phyloP scores from a whole-genome alignment of 75 land plant genomes.

The Sequoiadendron giganteum region DNA sequence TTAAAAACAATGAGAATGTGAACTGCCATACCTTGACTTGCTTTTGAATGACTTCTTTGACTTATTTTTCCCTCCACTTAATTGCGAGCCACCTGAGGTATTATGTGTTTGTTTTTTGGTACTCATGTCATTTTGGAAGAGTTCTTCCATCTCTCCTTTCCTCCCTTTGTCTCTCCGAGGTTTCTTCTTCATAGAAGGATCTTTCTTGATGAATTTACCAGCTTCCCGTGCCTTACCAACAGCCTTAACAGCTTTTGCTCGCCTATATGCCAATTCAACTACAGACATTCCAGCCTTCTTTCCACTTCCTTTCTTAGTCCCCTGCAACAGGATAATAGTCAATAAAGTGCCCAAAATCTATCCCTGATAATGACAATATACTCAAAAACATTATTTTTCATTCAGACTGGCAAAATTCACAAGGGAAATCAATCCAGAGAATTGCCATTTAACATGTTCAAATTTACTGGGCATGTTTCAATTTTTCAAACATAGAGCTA shows the following conservation, averaged over 20 bases:
- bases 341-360: background rate
- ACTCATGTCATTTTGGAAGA: conserved; percentile 72
- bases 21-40: conserved; percentile 68
- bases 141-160: conserved; percentile 75
- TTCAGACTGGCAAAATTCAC: background rate
- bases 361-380: background rate
- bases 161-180: conserved; percentile 36
- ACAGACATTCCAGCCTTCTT: conserved; percentile 53
- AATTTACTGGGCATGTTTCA: background rate
- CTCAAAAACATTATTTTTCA: background rate
- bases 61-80: conserved; percentile 45
- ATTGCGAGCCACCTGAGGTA: conserved; percentile 13
- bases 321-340: conserved; percentile 24
- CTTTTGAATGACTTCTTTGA: conserved; percentile 85
- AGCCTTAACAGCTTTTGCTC: conserved; percentile 88
- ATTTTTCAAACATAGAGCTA: background rate
- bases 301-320: conserved; percentile 19
- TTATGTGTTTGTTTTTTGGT: conserved; percentile 39
- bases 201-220: conserved; percentile 40
- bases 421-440: background rate
- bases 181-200: conserved; percentile 23
- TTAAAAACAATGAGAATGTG: background rate
- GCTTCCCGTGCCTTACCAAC: conserved; percentile 51
- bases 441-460: background rate
- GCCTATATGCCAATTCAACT: conserved; percentile 69